These are phyloP conservation scores for Leccinum boreale DNA, from an alignment of 768 basidiomycete species.

Conservation along the genomic window DNA sequence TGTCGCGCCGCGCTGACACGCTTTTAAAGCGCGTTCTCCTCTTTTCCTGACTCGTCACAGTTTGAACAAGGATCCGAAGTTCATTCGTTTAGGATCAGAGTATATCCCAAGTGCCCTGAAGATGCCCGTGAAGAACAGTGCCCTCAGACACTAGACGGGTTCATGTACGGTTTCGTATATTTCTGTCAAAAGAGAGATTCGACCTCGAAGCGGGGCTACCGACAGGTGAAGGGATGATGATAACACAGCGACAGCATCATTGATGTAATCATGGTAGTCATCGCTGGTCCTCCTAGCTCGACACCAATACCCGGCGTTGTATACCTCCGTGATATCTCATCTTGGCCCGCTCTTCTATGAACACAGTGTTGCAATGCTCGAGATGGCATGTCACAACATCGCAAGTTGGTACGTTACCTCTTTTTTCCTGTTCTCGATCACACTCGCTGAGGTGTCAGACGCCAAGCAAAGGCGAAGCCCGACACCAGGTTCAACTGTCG, in stretches of 20 bases:
- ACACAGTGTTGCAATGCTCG: slow-evolving; percentile 78
- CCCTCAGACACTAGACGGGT: slow-evolving; percentile 53
- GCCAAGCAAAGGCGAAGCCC: slow-evolving; percentile 76
- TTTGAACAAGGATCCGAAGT: slow-evolving; percentile 81
- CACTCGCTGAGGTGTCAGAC: slow-evolving; percentile 11
- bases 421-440: background rate
- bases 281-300: slow-evolving; percentile 77
- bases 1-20: slow-evolving; percentile 4
- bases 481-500: slow-evolving; percentile 57
- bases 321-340: slow-evolving; percentile 59
- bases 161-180: slow-evolving; percentile 73
- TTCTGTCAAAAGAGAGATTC: slow-evolving; percentile 71
- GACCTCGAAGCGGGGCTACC: slow-evolving; percentile 72
- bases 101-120: slow-evolving; percentile 31
- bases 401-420: slow-evolving; percentile 65
- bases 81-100: slow-evolving; percentile 85
- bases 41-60: slow-evolving; percentile 86
- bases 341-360: slow-evolving; percentile 73
- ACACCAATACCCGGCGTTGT: slow-evolving; percentile 79
- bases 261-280: slow-evolving; percentile 11
- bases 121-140: slow-evolving; percentile 25
- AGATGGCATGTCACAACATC: slow-evolving; percentile 83
- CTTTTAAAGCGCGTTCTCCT: slow-evolving; percentile 73
- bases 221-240: slow-evolving; percentile 49
- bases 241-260: background rate